Percentiles rank a stretch among this genome's conserved stretches.
Conservation (phyloP, 2,329 filamentous ascomycete species). For the Zymoseptoria brevis region DNA sequence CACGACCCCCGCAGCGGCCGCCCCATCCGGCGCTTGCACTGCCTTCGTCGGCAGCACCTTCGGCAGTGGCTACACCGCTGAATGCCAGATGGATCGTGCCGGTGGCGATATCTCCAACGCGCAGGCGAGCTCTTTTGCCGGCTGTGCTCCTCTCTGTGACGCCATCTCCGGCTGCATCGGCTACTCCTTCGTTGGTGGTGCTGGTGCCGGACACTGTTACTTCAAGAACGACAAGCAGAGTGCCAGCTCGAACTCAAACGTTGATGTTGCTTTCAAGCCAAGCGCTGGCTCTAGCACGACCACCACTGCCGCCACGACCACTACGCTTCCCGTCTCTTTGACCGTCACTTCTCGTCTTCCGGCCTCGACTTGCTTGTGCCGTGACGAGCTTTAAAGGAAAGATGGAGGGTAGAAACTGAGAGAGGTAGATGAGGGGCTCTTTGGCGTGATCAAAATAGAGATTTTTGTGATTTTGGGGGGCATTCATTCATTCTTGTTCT, state of each 20-base stretch:
- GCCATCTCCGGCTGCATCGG: constrained; percentile 9
- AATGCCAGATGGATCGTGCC: not conserved
- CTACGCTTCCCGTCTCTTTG: not conserved
- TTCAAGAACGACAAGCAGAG: constrained; percentile 6
- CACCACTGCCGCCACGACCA: not conserved
- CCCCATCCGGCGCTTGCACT: not conserved
- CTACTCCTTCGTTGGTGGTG: constrained; percentile 5
- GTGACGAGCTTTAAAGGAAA: not conserved
- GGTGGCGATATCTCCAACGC: constrained; percentile 10
- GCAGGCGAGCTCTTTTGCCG: constrained; percentile 12
- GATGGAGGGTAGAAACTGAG: not conserved
- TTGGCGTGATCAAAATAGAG: not conserved
- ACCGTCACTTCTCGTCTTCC: not conserved
- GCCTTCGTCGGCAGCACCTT: not conserved
- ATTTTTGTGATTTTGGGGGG: not conserved
- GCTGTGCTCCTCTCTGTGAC: constrained; percentile 17
- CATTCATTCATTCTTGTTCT: not conserved
- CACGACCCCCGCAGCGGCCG: not conserved
- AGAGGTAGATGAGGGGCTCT: not conserved
- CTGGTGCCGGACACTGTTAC: constrained; percentile 8
- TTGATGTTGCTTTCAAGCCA: constrained; percentile 4
- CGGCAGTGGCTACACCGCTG: not conserved
- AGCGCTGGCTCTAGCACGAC: not conserved
- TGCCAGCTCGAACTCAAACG: constrained; percentile 1
- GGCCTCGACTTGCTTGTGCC: not conserved